Conservation (phyloP, 2,329 filamentous ascomycete species). For the Aspergillus ochraceus region DNA sequence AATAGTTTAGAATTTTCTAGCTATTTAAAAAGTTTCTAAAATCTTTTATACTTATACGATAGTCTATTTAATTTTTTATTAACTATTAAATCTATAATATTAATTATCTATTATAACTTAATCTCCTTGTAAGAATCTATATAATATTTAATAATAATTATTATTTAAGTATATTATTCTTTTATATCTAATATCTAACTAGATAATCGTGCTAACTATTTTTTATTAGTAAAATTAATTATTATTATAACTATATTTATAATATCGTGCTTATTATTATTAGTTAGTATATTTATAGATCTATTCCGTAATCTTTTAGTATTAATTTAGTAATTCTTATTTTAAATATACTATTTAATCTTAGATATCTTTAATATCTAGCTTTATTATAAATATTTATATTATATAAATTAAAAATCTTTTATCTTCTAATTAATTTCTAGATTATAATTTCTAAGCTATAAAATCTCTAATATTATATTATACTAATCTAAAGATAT, state of each 20-base stretch:
- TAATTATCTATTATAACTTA: no score
- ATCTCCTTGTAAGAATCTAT: not conserved
- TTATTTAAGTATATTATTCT: not conserved
- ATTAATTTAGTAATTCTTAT: no score
- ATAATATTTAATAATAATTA: not conserved
- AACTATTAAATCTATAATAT: not conserved
- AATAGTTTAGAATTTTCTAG: not conserved
- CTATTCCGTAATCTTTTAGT: not conserved
- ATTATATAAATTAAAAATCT: no score
- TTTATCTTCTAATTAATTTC: no score
- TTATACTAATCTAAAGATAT: no score
- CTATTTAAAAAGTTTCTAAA: not conserved
- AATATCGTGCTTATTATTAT: not conserved
- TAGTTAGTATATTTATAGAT: no score
- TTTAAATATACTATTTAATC: not conserved
- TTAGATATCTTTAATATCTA: no score
- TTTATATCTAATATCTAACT: not conserved
- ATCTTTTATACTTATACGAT: not conserved
- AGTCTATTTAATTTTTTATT: not conserved
- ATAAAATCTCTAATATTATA: no score
- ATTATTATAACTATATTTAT: not conserved
- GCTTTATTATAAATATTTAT: no score
- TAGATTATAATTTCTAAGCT: no score
- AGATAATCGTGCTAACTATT: not conserved
- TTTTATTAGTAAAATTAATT: not conserved